Conservation (phyloP, 768 basidiomycete genomes). For the Kwoniella sp. region DNA sequence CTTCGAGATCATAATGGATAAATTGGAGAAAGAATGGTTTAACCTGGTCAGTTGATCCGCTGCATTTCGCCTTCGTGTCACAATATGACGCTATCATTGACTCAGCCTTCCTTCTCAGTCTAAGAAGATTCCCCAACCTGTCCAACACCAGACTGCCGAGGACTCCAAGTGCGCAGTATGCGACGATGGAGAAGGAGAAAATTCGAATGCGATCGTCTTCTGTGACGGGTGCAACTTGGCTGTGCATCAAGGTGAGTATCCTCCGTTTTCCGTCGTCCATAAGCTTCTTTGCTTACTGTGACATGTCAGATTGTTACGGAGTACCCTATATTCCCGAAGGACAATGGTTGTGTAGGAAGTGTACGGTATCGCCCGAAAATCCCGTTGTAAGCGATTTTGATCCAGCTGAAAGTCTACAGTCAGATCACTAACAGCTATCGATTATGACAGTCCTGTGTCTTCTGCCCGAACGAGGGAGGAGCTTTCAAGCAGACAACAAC, state of each 20-base stretch:
- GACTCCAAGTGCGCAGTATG: constrained; percentile 96
- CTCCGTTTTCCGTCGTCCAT: not conserved
- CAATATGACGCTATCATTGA: too few relatives aligned
- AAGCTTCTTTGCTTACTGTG: not conserved
- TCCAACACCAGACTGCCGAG: constrained; percentile 84
- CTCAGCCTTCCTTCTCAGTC: constrained; percentile 62
- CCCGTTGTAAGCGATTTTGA: constrained; percentile 70
- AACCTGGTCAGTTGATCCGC: constrained; percentile 69
- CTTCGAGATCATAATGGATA: constrained; percentile 96
- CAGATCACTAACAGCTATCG: constrained; percentile 3
- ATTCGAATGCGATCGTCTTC: constrained; percentile 97
- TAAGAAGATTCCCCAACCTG: constrained; percentile 88
- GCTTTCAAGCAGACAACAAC: constrained; percentile 95
- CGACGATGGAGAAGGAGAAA: constrained; percentile 97
- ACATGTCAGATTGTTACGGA: constrained; percentile 83
- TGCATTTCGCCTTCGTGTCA: too few relatives aligned
- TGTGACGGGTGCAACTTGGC: constrained; percentile 99
- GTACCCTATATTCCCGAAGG: constrained; percentile 99
- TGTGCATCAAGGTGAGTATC: constrained; percentile 87
- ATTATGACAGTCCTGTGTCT: constrained; percentile 72
- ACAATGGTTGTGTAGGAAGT: constrained; percentile 98
- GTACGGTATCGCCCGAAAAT: constrained; percentile 94
- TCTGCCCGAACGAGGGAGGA: constrained; percentile 95
- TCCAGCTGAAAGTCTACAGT: not conserved
- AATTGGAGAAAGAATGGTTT: constrained; percentile 98